Base-by-base conservation (phyloP, 2,329 filamentous ascomycete species). In the Lasiodiplodia citricola region DNA sequence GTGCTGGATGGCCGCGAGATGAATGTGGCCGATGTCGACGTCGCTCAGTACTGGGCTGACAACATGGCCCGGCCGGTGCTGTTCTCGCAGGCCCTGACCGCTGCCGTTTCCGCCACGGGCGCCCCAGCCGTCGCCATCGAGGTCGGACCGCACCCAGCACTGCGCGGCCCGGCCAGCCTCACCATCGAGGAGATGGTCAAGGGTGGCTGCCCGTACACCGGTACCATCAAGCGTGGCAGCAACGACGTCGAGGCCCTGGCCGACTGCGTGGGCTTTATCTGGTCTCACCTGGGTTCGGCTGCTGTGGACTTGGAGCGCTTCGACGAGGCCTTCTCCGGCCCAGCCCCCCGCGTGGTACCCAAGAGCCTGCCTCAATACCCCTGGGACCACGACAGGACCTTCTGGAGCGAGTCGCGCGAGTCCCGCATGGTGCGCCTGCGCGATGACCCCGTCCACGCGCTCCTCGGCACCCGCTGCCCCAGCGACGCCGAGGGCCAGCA, bases 61-160 rank as follows among this genome's bases (percentile, higher is more conserved):
- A 86, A 86, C 71, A 80, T 86, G 80, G 71, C 75, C 2, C 74
- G 78, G 13, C 75, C 83, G 1, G 83, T 86, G 0, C 71, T 81
- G 0, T 86, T 86, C 69, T 75, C 75, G 2, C 38, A 67, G 4
- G 70, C 79, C 0, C 18, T 80, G 0, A 4, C 31, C 6, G n/a
- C 31, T 6, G 55, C 55, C 3, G n/a, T 38, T 18, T 6, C 11
- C 21, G 55, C 70, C 58, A 8, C 60, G 7, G 38, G 67, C 1
- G 69, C 79, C 0, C 18, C 80, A 0, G 65, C 67, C 3, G 75
- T 80, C 11, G 78, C 73, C 18, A 73, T 85, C 4, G 84, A 85
- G 67, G 72, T 85, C 8, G 84, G 84, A 0, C 81, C 83, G 1
- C 83, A 85, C 69, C 79, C 83, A 0, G 79, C 81, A 4, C 76